Conservation (phyloP, 2,329 filamentous ascomycete genomes). For the Ustilaginoidea virens region DNA sequence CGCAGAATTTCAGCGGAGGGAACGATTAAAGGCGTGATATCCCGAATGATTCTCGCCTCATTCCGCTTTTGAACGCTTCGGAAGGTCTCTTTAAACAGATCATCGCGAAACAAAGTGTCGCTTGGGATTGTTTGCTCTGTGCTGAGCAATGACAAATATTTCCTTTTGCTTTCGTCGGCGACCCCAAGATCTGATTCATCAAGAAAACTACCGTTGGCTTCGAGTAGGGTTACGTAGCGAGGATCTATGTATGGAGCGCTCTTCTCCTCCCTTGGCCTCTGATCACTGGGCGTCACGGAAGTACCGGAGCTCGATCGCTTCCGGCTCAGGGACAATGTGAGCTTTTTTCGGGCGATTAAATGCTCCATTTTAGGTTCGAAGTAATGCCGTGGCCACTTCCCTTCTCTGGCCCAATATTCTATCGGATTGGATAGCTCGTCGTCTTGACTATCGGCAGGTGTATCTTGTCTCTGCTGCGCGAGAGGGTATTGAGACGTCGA, state of each 20-base stretch:
- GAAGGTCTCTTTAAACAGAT: conserved; percentile 20
- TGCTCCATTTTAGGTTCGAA: conserved; percentile 1
- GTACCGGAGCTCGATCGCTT: conserved; percentile 5
- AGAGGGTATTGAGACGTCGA: too few relatives aligned
- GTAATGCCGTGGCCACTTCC: conserved; percentile 5
- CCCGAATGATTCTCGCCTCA: conserved; percentile 18
- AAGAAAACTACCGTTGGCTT: conserved; percentile 25
- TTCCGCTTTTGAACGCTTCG: conserved; percentile 17
- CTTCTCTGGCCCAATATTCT: conserved; percentile 5
- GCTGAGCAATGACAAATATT: conserved; percentile 16
- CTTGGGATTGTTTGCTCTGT: conserved; percentile 14
- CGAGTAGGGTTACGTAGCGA: conserved; percentile 21
- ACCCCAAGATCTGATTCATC: conserved; percentile 16
- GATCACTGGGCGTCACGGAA: conserved; percentile 18
- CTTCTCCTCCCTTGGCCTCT: conserved; percentile 22
- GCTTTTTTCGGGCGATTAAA: conserved; percentile 3
- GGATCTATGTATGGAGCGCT: conserved; percentile 19
- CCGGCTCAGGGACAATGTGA: not conserved
- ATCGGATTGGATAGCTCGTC: conserved; percentile 2
- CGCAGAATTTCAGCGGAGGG: conserved; percentile 22
- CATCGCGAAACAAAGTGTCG: conserved; percentile 20
- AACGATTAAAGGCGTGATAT: conserved; percentile 21
- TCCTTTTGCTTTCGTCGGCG: conserved; percentile 14
- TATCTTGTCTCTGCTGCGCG: too few relatives aligned
- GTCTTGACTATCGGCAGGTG: too few relatives aligned